Evolutionary conservation across 805 yeast species (phyloP).

Genomic region (Cyberlindnera japonica): DNA sequence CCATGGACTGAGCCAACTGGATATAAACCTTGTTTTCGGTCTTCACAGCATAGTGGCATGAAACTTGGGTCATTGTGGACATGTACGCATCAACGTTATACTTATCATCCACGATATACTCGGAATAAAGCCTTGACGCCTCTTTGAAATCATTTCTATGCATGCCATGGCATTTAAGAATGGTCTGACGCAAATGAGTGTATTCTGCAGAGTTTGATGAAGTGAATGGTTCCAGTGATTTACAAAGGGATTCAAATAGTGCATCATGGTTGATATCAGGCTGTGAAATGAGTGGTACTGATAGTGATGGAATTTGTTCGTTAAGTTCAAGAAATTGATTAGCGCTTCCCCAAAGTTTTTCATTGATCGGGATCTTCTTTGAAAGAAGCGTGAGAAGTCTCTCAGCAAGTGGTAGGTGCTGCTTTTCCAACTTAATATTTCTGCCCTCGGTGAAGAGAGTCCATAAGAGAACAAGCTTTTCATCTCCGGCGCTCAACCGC

Average conservation of each 20-base stretch:
- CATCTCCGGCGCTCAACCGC: conserved; percentile 7
- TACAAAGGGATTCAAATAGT: conserved; percentile 2
- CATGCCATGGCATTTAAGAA: conserved; percentile 18
- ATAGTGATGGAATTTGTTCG: conserved; percentile 5
- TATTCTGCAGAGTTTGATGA: neutral
- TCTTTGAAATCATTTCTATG: conserved; percentile 9
- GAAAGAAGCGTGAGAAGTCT: conserved; percentile 6
- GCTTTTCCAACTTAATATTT: neutral
- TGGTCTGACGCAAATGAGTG: conserved; percentile 5
- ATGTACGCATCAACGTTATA: conserved; percentile 40
- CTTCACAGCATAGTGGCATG: conserved; percentile 38
- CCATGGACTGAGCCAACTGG: conserved; percentile 36
- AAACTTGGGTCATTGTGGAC: conserved; percentile 37
- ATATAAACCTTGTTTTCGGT: conserved; percentile 29
- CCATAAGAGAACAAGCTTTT: conserved; percentile 12
- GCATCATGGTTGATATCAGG: conserved; percentile 6
- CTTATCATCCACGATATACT: conserved; percentile 37
- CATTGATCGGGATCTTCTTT: conserved; percentile 1
- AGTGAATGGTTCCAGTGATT: conserved; percentile 7
- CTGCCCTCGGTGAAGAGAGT: neutral
- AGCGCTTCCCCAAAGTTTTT: conserved; percentile 9
- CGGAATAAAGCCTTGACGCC: conserved; percentile 24
- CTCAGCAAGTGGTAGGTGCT: conserved; percentile 1
- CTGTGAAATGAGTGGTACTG: neutral
- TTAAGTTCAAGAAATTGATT: conserved; percentile 2